Percentiles rank a stretch among this genome's conserved stretches.
These are phyloP conservation scores for Astrothelium macrocarpum DNA, from an alignment of 495 filamentous ascomycete species.

Conservation along the genomic window DNA sequence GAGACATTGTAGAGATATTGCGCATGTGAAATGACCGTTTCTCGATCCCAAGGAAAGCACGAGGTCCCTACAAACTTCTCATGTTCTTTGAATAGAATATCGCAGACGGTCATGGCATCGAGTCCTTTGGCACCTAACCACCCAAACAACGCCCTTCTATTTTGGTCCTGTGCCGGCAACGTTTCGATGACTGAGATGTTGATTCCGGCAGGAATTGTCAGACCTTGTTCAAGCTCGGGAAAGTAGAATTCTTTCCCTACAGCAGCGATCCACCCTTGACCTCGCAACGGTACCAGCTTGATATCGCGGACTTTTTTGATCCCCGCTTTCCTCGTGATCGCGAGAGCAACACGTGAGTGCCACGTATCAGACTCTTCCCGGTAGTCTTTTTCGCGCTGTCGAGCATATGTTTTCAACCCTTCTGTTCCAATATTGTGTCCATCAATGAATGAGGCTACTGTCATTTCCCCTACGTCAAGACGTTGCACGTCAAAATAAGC, in stretches of 20 bases:
- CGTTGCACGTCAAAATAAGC: not conserved
- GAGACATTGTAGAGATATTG: conserved; percentile 5
- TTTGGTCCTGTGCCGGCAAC: not conserved
- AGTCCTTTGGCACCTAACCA: not conserved
- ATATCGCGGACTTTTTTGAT: not conserved
- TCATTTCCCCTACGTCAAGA: not conserved
- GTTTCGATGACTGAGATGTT: not conserved
- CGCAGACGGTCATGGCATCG: not conserved
- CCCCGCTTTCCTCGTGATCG: not conserved
- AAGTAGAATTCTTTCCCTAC: not conserved
- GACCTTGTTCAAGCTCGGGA: not conserved
- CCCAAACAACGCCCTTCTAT: not conserved
- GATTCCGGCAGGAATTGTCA: conserved; percentile 4
- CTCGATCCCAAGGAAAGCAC: not conserved
- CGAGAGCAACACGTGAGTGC: conserved; percentile 7
- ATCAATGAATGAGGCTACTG: not conserved
- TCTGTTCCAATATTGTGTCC: not conserved
- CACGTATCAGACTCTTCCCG: not conserved
- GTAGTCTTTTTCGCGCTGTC: not conserved
- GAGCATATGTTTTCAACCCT: not conserved
- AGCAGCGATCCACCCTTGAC: not conserved
- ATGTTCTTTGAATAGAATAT: not conserved
- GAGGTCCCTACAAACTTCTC: not conserved
- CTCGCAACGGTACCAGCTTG: conserved; percentile 3
- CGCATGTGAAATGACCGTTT: not conserved